phyloP scores from a whole-genome alignment of 257 asterid genomes.

The Marsdenia floribunda region DNA sequence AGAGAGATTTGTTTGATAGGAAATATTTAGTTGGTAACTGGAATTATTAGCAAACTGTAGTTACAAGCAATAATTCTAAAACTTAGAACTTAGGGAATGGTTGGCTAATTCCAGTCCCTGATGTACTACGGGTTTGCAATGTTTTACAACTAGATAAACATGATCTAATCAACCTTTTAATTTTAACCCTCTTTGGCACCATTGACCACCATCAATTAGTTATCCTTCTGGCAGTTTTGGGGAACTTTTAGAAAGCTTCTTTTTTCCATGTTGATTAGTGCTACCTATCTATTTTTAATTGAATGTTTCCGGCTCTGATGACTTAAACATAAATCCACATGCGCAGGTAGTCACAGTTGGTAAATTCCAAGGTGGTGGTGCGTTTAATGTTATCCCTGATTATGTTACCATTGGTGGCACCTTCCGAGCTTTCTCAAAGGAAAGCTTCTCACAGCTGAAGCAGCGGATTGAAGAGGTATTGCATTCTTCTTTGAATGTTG shows the following conservation, averaged over 20 bases:
- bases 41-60: background rate
- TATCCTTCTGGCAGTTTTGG: background rate
- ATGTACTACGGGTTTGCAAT: background rate
- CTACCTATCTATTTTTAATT: background rate
- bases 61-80: background rate
- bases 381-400: slow-evolving; percentile 90
- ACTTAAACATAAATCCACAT: slow-evolving; percentile 9
- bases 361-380: slow-evolving; percentile 83
- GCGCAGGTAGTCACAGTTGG: slow-evolving; percentile 82
- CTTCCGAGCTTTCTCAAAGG: slow-evolving; percentile 72
- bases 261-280: background rate
- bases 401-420: slow-evolving; percentile 93
- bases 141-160: background rate
- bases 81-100: background rate
- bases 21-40: background rate
- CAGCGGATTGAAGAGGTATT: slow-evolving; percentile 73
- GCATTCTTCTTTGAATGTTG: slow-evolving; percentile 1
- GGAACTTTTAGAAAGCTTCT: background rate
- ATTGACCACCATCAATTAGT: background rate
- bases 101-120: background rate
- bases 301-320: background rate
- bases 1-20: background rate
- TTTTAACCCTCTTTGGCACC: background rate
- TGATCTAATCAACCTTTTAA: background rate
- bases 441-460: slow-evolving; percentile 61